Evolutionary conservation across 148 eudicot species (phyloP).

Genomic region (Simmondsia chinensis): DNA sequence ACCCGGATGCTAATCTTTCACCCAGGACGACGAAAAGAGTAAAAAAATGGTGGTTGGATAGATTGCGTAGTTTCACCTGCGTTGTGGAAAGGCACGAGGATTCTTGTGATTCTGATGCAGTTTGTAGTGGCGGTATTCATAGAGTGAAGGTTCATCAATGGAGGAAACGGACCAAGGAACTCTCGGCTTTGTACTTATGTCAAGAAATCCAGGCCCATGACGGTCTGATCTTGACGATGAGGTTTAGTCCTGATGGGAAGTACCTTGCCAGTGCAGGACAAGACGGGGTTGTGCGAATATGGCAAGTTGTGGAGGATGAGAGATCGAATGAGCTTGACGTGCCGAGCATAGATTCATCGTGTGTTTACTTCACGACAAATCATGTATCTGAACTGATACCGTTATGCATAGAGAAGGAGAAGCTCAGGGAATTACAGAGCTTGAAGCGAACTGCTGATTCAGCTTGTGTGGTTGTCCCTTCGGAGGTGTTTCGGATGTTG

Average conservation of each 20-base stretch:
- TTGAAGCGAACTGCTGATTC: conserved; percentile 49
- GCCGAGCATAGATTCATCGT: conserved; percentile 67
- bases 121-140: conserved; percentile 26
- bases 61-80: conserved; percentile 43
- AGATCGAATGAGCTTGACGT: conserved; percentile 53
- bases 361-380: conserved; percentile 68
- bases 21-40: conserved; percentile 24
- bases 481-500: conserved; percentile 61
- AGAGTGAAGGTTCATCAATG: conserved; percentile 59
- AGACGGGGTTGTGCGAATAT: conserved; percentile 71
- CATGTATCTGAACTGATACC: conserved; percentile 55
- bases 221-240: conserved; percentile 81
- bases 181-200: conserved; percentile 66
- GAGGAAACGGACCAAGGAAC: conserved; percentile 55
- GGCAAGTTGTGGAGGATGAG: conserved; percentile 76
- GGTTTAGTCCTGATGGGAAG: conserved; percentile 75
- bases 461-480: conserved; percentile 77
- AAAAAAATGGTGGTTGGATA: conserved; percentile 48
- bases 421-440: conserved; percentile 22
- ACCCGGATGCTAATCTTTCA: conserved; percentile 11
- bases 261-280: conserved; percentile 87
- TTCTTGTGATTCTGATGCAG: conserved; percentile 8
- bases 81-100: conserved; percentile 26
- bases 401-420: conserved; percentile 37
- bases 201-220: conserved; percentile 83